Evolutionary conservation across 305 asterid species (phyloP).

Genomic region (Andrographis paniculata): DNA sequence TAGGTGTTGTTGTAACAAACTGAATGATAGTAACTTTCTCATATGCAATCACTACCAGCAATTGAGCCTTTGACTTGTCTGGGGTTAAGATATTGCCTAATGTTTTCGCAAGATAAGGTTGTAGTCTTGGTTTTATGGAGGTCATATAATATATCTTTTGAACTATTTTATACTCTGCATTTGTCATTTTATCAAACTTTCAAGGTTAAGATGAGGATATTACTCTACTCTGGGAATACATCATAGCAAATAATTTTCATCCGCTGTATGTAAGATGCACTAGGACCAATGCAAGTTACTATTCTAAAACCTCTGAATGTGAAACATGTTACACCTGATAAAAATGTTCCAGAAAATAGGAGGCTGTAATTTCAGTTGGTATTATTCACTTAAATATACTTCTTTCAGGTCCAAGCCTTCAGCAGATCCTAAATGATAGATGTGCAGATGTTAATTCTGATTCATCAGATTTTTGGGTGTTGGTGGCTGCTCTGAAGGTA

Average conservation of each 20-base stretch:
- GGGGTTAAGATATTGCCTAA: background rate
- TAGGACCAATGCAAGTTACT: too few relatives aligned
- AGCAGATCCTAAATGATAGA: conserved; percentile 59
- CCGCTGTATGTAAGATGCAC: too few relatives aligned
- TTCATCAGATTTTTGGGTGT: conserved; percentile 89
- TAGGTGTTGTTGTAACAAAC: too few relatives aligned
- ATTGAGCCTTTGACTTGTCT: background rate
- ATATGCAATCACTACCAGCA: background rate
- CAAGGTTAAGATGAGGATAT: background rate
- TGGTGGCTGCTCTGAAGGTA: conserved; percentile 92
- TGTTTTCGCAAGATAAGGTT: conserved; percentile 1
- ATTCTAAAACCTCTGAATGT: background rate
- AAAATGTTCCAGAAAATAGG: too few relatives aligned
- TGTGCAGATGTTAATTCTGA: conserved; percentile 61
- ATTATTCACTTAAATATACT: background rate
- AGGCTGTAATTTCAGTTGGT: background rate
- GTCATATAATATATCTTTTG: background rate
- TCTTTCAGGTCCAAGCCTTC: conserved; percentile 53
- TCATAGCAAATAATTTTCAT: background rate
- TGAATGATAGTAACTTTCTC: too few relatives aligned
- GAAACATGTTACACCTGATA: background rate
- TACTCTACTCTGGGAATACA: background rate
- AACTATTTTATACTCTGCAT: background rate
- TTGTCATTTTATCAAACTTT: background rate
- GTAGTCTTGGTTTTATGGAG: background rate